Base-by-base conservation (phyloP, 2,329 filamentous ascomycete species). In the Clarireedia paspali region DNA sequence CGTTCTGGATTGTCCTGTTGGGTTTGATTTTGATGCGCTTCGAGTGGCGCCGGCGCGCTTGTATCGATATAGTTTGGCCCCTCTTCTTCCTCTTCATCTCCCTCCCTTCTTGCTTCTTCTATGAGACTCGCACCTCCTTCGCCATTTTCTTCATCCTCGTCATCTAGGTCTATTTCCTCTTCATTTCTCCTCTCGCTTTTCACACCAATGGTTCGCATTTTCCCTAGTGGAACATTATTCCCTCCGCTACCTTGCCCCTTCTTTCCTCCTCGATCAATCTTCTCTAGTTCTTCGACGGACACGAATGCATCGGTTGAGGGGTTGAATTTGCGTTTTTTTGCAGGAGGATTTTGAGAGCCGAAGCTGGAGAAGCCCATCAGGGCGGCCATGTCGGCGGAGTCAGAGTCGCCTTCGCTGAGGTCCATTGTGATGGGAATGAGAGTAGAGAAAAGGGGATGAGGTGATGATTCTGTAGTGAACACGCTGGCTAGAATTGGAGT, bases 361-460 rank as follows among this genome's bases (percentile, higher is more conserved):
- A 91, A 91, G 56, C 81, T 78, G 7, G 83, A 79, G 70, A 91
- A 91, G 60, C 88, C 88, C 83, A 91, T 86, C 47, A 80, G 77
- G 44, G 80, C 79, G 49, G 79, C 75, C 62, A 65, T 63, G 10
- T 59, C 61, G 6, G 57, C 57, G 24, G 59, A 55, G 39, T 64
- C 62, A 27, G 59, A 57, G 39, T 64, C 62, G 23, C 58, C 56
- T n/a, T 58, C 52, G 4, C 39, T 9, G 12, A 15, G 14, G 14
- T 47, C 44, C 44, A 47, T 47, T 26, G 20, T 47, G 44, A 14
- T 30, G 14, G 1, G 20, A 47, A 15, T 38, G n/a, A 4, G 15
- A 20, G 26, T 12, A 48, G 23, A 47, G n/a, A 12, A 15, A 24
- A 15, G 15, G 4, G 14, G 7, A 15, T 46, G 12, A 14, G 20